These are phyloP conservation scores for Cadophora malorum DNA, from an alignment of 2,329 filamentous ascomycete genomes.

Conservation along the genomic window DNA sequence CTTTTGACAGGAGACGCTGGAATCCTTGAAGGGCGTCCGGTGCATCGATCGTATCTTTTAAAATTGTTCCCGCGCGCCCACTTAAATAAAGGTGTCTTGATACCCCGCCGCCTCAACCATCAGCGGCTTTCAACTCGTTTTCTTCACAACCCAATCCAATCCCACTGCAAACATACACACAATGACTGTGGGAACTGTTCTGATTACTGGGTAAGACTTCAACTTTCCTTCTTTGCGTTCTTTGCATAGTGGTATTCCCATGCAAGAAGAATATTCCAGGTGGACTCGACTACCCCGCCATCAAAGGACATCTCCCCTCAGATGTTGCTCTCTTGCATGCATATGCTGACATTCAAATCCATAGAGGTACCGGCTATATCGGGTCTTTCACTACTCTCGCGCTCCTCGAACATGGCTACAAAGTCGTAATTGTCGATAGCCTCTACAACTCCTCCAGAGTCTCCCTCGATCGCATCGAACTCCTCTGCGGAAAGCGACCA, in stretches of 20 bases:
- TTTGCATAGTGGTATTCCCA: background rate
- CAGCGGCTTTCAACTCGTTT: background rate
- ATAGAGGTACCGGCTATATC: conserved; percentile 97
- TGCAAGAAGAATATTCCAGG: background rate
- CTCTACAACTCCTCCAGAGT: conserved; percentile 96
- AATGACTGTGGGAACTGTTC: conserved; percentile 86
- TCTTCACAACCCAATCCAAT: conserved; percentile 3
- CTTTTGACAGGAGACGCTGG: background rate
- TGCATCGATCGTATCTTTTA: background rate
- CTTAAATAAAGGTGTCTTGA: conserved; percentile 7
- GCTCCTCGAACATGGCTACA: conserved; percentile 91
- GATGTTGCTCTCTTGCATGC: background rate
- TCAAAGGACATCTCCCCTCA: background rate
- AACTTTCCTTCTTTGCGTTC: background rate
- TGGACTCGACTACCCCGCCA: conserved; percentile 12
- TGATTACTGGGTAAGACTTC: conserved; percentile 83
- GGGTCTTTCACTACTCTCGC: conserved; percentile 95
- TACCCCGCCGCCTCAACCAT: conserved; percentile 3
- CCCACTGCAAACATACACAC: conserved; percentile 35
- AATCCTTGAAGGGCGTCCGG: background rate
- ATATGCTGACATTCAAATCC: conserved; percentile 40
- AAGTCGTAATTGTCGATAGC: conserved; percentile 95
- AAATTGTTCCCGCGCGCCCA: background rate
- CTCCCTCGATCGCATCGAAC: conserved; percentile 91
- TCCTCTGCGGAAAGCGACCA: conserved; percentile 88